Conservation (phyloP, 208 protist species). For the Trypanosoma caninum region DNA sequence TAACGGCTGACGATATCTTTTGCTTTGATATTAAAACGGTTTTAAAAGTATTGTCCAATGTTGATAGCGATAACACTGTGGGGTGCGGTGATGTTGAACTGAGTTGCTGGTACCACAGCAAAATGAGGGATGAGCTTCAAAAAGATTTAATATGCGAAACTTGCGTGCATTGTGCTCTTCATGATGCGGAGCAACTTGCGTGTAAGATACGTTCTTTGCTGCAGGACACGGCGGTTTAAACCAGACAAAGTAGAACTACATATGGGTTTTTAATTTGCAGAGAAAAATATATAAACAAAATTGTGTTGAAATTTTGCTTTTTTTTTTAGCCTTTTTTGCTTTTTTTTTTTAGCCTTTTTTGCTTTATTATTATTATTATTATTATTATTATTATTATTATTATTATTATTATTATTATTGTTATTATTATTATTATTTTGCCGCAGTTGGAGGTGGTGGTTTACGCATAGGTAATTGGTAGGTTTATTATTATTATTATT, state of each 20-base stretch:
- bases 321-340: background rate
- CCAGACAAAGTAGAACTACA: background rate
- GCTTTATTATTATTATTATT: background rate
- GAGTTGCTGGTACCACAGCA: constrained; percentile 28
- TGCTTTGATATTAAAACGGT: constrained; percentile 43
- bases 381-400: background rate
- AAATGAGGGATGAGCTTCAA: background rate
- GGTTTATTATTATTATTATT: constrained; percentile 6
- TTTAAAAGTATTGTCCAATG: constrained; percentile 10
- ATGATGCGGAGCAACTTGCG: constrained; percentile 11
- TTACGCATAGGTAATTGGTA: background rate
- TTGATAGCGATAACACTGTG: background rate
- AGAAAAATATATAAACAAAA: too few species aligned
- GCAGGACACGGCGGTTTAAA: background rate
- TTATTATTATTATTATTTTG: constrained; percentile 7
- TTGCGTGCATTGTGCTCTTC: constrained; percentile 20
- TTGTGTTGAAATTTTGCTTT: background rate
- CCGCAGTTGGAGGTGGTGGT: background rate
- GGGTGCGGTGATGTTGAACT: background rate
- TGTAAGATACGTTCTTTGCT: constrained; percentile 2
- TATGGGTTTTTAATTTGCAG: too few species aligned
- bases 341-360: constrained; percentile 4
- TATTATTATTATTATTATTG: constrained; percentile 9
- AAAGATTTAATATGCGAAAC: background rate
- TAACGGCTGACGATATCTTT: constrained; percentile 26